Conservation (phyloP, 371 early-diverging fungal genomes). For the Rhizopus stolonifer region DNA sequence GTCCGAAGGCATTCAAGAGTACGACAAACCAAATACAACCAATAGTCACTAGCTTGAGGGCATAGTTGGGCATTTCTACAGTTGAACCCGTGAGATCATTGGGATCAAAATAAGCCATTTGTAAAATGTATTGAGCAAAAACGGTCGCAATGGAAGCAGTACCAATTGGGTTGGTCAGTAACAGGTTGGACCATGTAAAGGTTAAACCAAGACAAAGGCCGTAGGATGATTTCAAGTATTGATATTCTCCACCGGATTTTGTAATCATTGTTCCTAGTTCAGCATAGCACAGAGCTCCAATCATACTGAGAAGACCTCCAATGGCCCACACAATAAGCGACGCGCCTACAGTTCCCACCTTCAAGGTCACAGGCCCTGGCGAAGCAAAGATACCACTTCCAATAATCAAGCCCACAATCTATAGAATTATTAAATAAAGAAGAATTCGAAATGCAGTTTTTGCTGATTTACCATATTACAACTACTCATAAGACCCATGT, state of each 20-base stretch:
- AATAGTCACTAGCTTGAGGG: conserved; percentile 34
- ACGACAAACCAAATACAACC: conserved; percentile 37
- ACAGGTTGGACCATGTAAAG: conserved; percentile 34
- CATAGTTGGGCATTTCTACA: conserved; percentile 25
- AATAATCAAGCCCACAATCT: conserved; percentile 58
- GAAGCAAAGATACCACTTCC: conserved; percentile 67
- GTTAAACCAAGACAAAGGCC: conserved; percentile 33
- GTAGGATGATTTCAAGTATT: conserved; percentile 36
- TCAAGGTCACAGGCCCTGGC: conserved; percentile 55
- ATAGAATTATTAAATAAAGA: not conserved
- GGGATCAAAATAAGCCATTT: conserved; percentile 37
- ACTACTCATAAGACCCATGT: conserved; percentile 39
- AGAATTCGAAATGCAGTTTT: not conserved
- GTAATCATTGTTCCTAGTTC: conserved; percentile 68
- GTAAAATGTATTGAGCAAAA: conserved; percentile 54
- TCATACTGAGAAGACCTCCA: conserved; percentile 54
- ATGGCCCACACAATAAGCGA: conserved; percentile 53
- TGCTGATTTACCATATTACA: conserved; percentile 32
- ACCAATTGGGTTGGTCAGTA: conserved; percentile 39
- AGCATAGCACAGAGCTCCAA: conserved; percentile 61
- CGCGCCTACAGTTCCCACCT: conserved; percentile 47
- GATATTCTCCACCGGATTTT: conserved; percentile 49
- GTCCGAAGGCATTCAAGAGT: conserved; percentile 35
- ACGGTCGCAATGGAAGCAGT: conserved; percentile 58
- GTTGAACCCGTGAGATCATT: conserved; percentile 7